Base-by-base conservation (phyloP, 78 protist genomes). In the Blattamonas nauphoetae region DNA sequence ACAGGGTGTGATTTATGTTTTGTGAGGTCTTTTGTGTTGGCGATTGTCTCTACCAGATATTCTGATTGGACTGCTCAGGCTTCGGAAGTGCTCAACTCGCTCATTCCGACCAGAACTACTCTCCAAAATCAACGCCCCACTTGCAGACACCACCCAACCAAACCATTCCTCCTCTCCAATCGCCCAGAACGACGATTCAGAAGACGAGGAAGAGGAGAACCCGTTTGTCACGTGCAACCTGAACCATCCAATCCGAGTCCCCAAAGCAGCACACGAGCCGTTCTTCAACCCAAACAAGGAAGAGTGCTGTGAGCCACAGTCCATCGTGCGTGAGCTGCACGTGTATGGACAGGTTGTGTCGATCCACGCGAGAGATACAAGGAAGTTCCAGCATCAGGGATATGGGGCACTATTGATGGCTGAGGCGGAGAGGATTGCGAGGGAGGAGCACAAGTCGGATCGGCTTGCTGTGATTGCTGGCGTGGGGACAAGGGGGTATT, bases 311-410 rank as follows among this genome's bases (percentile, higher is more conserved):
- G 0, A 41, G 21, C 83, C 89, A 35, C 64, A 87, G 45, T 92
- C 97, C n/a, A 88, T 96, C 3, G 96, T 97, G 11, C 94, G 99
- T 42, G 99, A 97, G 89, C 93, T 97, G 79, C 99, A 97, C 45
- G 99, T 97, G 41, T 94, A 93, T 42, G 99, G 99, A 71, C 36
- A 84, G 34, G 95, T 90, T 0, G 95, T 94, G n/a, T 90, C 97
- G 1, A 90, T 95, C 43, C 91, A 93, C 38, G 78, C n/a, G 35
- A 71, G 95, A 33, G 95, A 91, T 41, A 90, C 93, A 44, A 71
- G 91, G n/a, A 84, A 89, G 80, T 91, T 92, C 79, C 98, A 96
- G 88, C 98, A 96, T 81, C 91, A 91, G 79, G 98, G 98, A 34
- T 93, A 88, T 36, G 99, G 99, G 1, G 90, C 94, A 29, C 80